Evolutionary conservation across 1,139 yeast genomes (phyloP).

Genomic region (Taphrina communis): DNA sequence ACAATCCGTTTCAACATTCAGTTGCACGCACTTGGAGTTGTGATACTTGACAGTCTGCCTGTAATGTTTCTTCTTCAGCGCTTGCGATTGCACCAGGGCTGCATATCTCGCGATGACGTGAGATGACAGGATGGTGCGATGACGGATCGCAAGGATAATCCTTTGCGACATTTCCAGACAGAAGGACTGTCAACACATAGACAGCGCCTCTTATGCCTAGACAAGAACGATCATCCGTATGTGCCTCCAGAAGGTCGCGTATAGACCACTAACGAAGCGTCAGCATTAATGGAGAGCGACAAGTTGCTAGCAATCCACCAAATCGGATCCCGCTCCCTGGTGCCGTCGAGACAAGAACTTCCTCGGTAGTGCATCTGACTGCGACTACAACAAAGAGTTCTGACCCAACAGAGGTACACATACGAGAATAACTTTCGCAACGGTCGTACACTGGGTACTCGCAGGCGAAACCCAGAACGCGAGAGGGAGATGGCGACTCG

Average conservation of each 20-base stretch:
- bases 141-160: conserved; percentile 13
- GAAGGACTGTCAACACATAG: conserved; percentile 3
- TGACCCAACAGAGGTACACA: neutral
- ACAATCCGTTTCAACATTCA: neutral
- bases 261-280: neutral
- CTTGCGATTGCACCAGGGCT: too few relatives aligned
- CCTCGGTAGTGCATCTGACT: neutral
- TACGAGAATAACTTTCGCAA: neutral
- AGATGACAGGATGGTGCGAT: neutral
- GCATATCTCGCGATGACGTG: conserved; percentile 1
- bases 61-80: too few relatives aligned
- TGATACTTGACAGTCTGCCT: too few relatives aligned
- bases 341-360: neutral
- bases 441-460: conserved; percentile 7
- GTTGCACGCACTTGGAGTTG: neutral
- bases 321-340: neutral
- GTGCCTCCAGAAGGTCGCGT: neutral
- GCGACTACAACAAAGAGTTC: neutral
- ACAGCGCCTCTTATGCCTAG: conserved; percentile 8
- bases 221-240: conserved; percentile 5
- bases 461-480: neutral
- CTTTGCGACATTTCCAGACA: conserved; percentile 13
- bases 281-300: neutral
- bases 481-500: neutral
- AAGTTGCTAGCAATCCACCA: neutral